phyloP scores from a whole-genome alignment of 164 flowering plant genomes.

The Protea cynaroides region DNA sequence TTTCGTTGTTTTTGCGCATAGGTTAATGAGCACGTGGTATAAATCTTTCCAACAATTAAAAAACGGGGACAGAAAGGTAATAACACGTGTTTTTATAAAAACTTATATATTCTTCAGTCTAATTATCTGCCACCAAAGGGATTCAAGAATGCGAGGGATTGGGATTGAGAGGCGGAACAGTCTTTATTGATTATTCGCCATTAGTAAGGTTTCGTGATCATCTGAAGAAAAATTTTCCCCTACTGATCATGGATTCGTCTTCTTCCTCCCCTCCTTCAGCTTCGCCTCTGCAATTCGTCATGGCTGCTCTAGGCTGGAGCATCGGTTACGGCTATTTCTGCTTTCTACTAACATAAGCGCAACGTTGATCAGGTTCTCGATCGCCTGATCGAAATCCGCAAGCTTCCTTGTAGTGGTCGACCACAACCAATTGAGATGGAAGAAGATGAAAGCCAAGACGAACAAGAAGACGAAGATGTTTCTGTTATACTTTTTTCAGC shows the following conservation, averaged over 20 bases:
- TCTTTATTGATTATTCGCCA: too few species aligned
- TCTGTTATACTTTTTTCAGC: too few species aligned
- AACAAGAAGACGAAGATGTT: conserved; percentile 8
- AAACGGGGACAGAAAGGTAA: too few species aligned
- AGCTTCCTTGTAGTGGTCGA: not conserved
- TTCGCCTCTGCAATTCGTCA: conserved; percentile 43
- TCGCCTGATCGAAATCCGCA: conserved; percentile 34
- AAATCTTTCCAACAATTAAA: too few species aligned
- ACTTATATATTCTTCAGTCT: too few species aligned
- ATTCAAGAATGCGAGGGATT: too few species aligned
- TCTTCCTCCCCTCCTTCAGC: conserved; percentile 11
- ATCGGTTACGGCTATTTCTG: conserved; percentile 64
- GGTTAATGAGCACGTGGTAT: too few species aligned
- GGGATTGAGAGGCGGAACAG: too few species aligned
- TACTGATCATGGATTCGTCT: not conserved
- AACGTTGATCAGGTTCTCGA: conserved; percentile 50
- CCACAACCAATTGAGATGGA: not conserved
- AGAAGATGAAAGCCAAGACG: conserved; percentile 9
- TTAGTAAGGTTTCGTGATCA: too few species aligned
- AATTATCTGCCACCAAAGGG: too few species aligned
- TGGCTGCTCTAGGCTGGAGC: conserved; percentile 78
- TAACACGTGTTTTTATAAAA: too few species aligned
- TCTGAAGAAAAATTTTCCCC: not conserved
- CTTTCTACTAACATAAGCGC: conserved; percentile 59
- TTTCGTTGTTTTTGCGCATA: too few species aligned